Evolutionary conservation across 1,284 basidiomycete species (phyloP).

Genomic region (Ceratorhiza oryzae-sativae): DNA sequence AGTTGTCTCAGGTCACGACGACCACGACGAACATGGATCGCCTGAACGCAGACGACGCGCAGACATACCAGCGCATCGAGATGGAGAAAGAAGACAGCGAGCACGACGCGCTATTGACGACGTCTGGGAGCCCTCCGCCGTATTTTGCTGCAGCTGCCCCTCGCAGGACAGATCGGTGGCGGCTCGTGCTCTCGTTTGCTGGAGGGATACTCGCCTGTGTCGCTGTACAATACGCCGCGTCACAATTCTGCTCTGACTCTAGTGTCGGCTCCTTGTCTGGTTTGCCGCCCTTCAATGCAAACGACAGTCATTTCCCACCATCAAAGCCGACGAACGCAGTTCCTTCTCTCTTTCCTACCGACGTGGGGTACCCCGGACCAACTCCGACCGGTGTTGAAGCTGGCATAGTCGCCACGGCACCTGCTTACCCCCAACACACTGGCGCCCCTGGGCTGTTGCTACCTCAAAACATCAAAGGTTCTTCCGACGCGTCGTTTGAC

Average conservation of each 20-base stretch:
- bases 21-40: constrained; percentile 31
- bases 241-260: constrained; percentile 23
- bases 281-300: not conserved
- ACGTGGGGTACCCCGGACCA: constrained; percentile 80
- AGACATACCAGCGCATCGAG: constrained; percentile 18
- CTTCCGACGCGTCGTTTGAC: constrained; percentile 46
- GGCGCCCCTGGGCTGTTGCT: constrained; percentile 70
- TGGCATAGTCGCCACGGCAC: constrained; percentile 77
- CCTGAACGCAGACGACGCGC: constrained; percentile 15
- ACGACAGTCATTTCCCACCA: constrained; percentile 62
- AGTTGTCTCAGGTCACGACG: too few species aligned
- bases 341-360: constrained; percentile 73
- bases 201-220: constrained; percentile 24
- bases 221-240: constrained; percentile 22
- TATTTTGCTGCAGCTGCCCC: not conserved
- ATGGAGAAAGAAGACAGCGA: constrained; percentile 36
- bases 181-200: constrained; percentile 25
- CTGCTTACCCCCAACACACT: constrained; percentile 75
- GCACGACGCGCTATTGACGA: constrained; percentile 21
- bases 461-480: constrained; percentile 45
- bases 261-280: not conserved
- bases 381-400: constrained; percentile 88
- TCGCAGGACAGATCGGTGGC: constrained; percentile 1
- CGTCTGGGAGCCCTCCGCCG: not conserved
- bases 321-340: constrained; percentile 70